Base-by-base conservation (phyloP, 768 basidiomycete species). In the Lactarius vividus region DNA sequence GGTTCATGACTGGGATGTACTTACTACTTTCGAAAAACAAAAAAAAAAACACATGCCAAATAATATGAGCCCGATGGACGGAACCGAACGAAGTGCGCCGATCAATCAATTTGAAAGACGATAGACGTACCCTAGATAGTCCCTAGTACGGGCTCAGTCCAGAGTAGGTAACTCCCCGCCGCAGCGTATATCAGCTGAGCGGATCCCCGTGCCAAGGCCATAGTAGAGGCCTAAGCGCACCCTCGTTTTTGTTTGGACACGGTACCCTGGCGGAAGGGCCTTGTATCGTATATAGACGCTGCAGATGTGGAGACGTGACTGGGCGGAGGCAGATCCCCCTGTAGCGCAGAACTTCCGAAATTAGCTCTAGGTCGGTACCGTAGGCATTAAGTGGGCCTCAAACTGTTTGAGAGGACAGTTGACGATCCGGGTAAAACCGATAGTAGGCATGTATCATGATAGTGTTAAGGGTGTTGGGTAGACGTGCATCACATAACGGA, bases 321-420 rank as follows among this genome's bases (percentile, higher is more conserved):
- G 26, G 15, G 49, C 49, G 49, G 49, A 52, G 49, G 49, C 49
- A 52, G 49, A 52, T 52, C 49, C 49, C 49, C 49, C 49, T 52
- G 20, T 46, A 46, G 11, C n/a, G 44, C n/a, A 20, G 42, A 20
- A 20, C 42, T 20, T 42, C 42, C 16, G 42, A 42, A 46, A 18
- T 44, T 44, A 20, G 16, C 42, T 44, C 44, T 9, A 44, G n/a
- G 23, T 52, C 49, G 49, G 49, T 26, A 52, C 49, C 49, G 26
- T 26, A 37, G 35, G 35, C 37, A 39, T 3, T 31, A n/a, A n/a
- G n/a, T 31, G 8, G 37, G 37, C 10, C 15, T 39, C 37, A 37
- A 37, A n/a, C n/a, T n/a, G n/a, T n/a, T 1, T 40, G 39, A 40
- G 16, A 40, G 39, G 39, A 16, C 44, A 46, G n/a, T 44, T 20